Evolutionary conservation across 352 stramenopile genomes (phyloP).

Genomic region (Globisporangium canariense): DNA sequence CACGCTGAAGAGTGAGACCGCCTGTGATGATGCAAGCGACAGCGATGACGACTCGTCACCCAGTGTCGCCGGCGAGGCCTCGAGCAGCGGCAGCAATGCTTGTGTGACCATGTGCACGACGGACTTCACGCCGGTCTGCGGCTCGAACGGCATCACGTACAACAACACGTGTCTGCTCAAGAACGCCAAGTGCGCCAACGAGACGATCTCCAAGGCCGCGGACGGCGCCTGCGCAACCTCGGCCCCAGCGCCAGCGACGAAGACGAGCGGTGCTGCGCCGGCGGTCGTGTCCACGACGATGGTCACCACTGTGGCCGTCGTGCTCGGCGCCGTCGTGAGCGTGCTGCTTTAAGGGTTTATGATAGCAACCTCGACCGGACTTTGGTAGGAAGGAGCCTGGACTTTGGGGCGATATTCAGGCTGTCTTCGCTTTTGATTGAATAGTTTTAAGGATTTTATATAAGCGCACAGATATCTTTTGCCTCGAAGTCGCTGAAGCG

Average conservation of each 20-base stretch:
- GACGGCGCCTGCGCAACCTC: not conserved
- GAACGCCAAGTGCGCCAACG: constrained; percentile 4
- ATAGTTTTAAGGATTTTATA: too few species aligned
- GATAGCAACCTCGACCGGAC: too few species aligned
- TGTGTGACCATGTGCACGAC: constrained; percentile 7
- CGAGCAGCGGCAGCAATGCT: not conserved
- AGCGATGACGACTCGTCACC: not conserved
- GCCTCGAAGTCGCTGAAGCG: too few species aligned
- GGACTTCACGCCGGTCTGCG: not conserved
- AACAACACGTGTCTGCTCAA: not conserved
- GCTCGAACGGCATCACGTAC: constrained; percentile 4
- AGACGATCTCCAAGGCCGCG: not conserved
- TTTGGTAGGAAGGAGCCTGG: too few species aligned
- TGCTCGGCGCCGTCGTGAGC: not conserved
- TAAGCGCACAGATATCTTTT: too few species aligned
- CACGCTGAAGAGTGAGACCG: not conserved
- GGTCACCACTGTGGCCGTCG: not conserved
- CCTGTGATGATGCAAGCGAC: not conserved
- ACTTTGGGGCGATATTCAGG: too few species aligned
- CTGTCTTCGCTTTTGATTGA: too few species aligned
- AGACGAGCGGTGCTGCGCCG: not conserved
- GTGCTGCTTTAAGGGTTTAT: not conserved
- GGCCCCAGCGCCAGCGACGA: not conserved
- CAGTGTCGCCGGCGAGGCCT: not conserved
- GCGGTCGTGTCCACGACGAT: not conserved